A percentile compares a stretch with the other conserved stretches of the same genome.
Conservation (phyloP, 2,329 filamentous ascomycete species). For the Verticillium dahliae region DNA sequence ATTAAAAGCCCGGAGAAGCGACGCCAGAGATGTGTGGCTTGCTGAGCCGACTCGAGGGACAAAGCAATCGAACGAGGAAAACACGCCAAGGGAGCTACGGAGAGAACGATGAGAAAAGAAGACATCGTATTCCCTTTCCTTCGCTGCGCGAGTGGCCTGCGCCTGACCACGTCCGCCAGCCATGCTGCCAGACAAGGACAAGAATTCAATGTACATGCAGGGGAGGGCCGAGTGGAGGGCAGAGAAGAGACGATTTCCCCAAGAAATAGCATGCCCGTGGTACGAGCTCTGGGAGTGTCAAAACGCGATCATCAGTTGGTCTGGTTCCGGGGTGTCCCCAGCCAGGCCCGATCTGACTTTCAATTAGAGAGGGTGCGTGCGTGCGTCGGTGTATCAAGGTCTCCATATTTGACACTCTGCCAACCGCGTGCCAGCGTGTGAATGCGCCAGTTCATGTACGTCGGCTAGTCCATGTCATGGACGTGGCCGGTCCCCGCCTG, state of each 20-base stretch:
- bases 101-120: neutral
- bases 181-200: neutral
- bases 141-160: neutral
- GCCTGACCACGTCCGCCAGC: neutral
- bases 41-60: neutral
- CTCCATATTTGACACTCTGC: neutral
- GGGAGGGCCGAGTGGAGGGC: neutral
- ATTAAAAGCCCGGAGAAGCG: neutral
- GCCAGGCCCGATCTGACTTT: neutral
- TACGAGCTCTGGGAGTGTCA: neutral
- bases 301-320: neutral
- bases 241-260: neutral
- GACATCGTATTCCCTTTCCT: neutral
- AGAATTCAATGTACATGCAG: neutral
- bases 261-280: neutral
- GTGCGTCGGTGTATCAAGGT: neutral
- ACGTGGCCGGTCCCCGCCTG: neutral
- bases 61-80: neutral
- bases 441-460: neutral
- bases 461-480: neutral
- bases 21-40: neutral
- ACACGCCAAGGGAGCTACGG: slow-evolving; percentile 4
- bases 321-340: neutral
- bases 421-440: neutral
- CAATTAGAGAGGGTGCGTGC: neutral